Conservation (phyloP, 441 rosid species). For the Eruca vesicaria region DNA sequence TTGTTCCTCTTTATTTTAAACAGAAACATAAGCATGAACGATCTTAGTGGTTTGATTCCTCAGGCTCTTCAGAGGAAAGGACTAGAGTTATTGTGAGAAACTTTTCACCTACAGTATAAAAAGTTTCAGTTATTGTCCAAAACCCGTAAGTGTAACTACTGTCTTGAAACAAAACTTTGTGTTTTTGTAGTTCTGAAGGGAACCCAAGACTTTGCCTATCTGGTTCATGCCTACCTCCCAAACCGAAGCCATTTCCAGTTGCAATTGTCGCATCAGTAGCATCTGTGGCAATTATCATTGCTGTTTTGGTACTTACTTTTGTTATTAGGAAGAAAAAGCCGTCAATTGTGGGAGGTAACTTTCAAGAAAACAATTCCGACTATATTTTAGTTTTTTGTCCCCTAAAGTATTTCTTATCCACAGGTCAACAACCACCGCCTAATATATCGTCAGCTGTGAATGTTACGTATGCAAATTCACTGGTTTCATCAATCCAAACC, state of each 20-base stretch:
- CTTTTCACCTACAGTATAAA: neutral
- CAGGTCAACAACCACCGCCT: neutral
- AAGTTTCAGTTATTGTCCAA: neutral
- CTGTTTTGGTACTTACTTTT: neutral
- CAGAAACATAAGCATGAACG: conserved; percentile 29
- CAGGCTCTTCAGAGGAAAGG: neutral
- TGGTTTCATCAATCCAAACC: neutral
- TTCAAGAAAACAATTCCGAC: neutral
- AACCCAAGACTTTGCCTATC: conserved; percentile 15
- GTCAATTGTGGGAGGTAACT: neutral
- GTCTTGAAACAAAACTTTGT: too few relatives aligned
- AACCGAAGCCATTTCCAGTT: neutral
- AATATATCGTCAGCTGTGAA: neutral
- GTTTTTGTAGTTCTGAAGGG: conserved; percentile 1
- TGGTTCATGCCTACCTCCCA: neutral
- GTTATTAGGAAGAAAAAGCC: neutral
- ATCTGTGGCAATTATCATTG: neutral
- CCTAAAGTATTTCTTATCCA: neutral
- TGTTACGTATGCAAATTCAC: neutral
- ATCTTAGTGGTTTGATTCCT: conserved; percentile 22
- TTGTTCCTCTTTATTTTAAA: neutral
- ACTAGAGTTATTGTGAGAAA: neutral
- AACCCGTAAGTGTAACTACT: neutral
- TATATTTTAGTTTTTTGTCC: neutral
- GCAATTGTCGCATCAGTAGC: neutral